Percentiles rank a stretch among this genome's conserved stretches.
Evolutionary conservation across 1,284 basidiomycete species (phyloP).

Genomic region (Phaffia rhodozyma): DNA sequence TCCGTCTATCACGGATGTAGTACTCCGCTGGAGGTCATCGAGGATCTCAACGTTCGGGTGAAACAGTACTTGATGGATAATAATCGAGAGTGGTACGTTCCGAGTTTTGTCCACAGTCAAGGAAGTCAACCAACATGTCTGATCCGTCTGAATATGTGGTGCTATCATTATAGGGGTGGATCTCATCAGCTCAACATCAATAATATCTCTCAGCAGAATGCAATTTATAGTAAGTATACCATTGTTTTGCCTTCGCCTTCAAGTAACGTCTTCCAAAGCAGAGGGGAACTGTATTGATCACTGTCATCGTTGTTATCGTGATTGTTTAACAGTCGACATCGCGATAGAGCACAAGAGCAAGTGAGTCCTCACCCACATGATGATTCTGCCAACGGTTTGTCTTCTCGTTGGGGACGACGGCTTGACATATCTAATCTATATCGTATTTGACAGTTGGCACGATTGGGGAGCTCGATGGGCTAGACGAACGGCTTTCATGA

Average conservation of each 20-base stretch:
- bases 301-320: too few species aligned
- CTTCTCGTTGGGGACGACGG: neutral
- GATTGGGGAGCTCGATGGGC: slow-evolving; percentile 69
- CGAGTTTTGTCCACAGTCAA: slow-evolving; percentile 11
- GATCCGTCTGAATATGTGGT: too few species aligned
- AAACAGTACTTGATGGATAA: slow-evolving; percentile 52
- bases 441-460: slow-evolving; percentile 67
- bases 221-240: slow-evolving; percentile 16
- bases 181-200: slow-evolving; percentile 30
- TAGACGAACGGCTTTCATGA: slow-evolving; percentile 56
- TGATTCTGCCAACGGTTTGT: neutral
- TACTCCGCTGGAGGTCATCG: slow-evolving; percentile 40
- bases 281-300: too few species aligned
- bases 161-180: too few species aligned
- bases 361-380: neutral
- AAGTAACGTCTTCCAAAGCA: slow-evolving; percentile 19
- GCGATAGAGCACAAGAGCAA: slow-evolving; percentile 57
- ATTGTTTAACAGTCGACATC: slow-evolving; percentile 42
- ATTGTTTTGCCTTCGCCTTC: neutral
- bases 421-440: neutral
- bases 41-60: slow-evolving; percentile 50
- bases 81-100: slow-evolving; percentile 57
- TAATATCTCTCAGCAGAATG: slow-evolving; percentile 28
- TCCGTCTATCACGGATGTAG: slow-evolving; percentile 21
- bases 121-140: neutral